Evolutionary conservation across 2,329 filamentous ascomycete species (phyloP).

Genomic region (Apiospora phragmitis): DNA sequence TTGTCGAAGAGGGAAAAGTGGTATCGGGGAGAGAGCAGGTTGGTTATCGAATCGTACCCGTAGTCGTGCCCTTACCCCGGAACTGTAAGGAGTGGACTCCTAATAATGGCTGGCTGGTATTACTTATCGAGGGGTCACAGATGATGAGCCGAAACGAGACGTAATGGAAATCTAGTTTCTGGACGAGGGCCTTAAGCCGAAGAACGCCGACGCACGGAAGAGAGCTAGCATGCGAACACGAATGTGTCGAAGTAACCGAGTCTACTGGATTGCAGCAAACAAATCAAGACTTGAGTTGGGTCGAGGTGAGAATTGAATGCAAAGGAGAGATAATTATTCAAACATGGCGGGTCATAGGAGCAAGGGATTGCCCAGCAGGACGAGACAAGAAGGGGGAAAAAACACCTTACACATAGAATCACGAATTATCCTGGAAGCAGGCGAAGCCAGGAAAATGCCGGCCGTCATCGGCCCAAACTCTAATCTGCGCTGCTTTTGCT

Average conservation of each 20-base stretch:
- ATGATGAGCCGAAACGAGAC: not conserved
- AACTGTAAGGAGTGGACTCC: not conserved
- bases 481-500: not conserved
- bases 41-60: not conserved
- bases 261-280: not conserved
- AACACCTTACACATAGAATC: not conserved
- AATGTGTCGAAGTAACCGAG: not conserved
- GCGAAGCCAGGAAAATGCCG: not conserved
- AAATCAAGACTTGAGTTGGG: not conserved
- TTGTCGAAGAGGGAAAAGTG: not conserved
- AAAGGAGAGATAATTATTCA: not conserved
- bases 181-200: not conserved
- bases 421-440: not conserved
- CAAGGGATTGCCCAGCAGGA: not conserved
- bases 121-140: slow-evolving; percentile 1
- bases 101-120: not conserved
- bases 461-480: slow-evolving; percentile 6
- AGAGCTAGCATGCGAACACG: not conserved
- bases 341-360: not conserved
- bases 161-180: not conserved
- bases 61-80: not conserved
- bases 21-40: not conserved
- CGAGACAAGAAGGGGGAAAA: not conserved
- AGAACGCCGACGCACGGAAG: not conserved
- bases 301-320: not conserved